Conservation (phyloP, 2,329 filamentous ascomycete species). For the Diaporthe destruens region DNA sequence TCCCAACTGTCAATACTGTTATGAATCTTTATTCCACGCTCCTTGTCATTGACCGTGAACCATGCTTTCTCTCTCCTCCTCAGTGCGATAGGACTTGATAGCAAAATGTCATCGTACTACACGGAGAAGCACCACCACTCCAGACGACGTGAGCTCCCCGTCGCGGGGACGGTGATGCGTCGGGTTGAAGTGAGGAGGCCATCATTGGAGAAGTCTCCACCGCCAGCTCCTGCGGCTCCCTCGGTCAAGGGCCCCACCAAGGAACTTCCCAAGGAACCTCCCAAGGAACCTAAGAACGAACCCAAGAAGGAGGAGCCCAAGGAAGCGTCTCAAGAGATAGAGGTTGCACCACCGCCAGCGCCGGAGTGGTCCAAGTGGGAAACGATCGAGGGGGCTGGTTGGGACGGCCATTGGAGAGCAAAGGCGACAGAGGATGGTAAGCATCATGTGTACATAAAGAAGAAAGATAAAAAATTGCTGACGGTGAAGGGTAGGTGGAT, state of each 20-base stretch:
- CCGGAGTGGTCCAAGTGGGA: constrained; percentile 38
- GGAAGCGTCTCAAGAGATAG: constrained; percentile 17
- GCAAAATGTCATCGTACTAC: constrained; percentile 36
- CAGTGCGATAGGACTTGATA: not conserved
- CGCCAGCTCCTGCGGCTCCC: constrained; percentile 8
- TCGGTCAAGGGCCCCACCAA: constrained; percentile 1
- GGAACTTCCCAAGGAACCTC: constrained; percentile 19
- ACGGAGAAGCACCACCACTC: constrained; percentile 24
- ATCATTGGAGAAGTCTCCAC: constrained; percentile 15
- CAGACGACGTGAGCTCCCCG: constrained; percentile 11
- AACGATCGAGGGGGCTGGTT: constrained; percentile 11
- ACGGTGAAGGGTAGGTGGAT: constrained; percentile 33
- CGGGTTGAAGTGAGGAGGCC: not conserved
- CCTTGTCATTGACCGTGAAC: not conserved
- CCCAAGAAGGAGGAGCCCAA: constrained; percentile 13
- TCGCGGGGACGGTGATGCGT: not conserved
- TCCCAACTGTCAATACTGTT: not conserved
- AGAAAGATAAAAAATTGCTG: not conserved
- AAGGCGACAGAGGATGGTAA: constrained; percentile 24
- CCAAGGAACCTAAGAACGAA: constrained; percentile 19
- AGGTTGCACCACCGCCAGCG: not conserved
- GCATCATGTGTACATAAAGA: not conserved
- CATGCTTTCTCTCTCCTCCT: not conserved
- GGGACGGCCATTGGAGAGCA: constrained; percentile 41
- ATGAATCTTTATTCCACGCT: not conserved